Base-by-base conservation (phyloP, 768 basidiomycete genomes). In the Pisolithus sp. region DNA sequence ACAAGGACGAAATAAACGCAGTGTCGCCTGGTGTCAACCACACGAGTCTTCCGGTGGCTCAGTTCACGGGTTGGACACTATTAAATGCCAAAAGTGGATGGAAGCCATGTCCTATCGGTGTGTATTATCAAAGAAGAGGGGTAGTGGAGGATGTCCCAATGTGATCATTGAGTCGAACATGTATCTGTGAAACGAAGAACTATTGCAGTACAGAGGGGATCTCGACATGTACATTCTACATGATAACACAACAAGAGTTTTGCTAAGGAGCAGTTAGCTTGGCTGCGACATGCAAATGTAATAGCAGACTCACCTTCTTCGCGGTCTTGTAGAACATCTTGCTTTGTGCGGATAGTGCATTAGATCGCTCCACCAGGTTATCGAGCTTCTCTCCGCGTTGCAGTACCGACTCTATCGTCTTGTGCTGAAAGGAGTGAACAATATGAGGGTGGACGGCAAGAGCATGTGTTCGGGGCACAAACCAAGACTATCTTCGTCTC, bases 291-390 rank as follows among this genome's bases (percentile, higher is more conserved):
- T 21, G 49, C 23, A 17, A 43, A 53, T 45, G 28, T 23, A 9
- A 18, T 18, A 28, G 46, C 18, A 10, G 3, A 62, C 78, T 48
- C 50, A 93, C 94, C 87, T 94, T 95, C 87, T 97, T 98, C 2
- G 95, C 93, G 7, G 94, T 96, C 86, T 97, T 96, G 76, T 97
- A 98, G 68, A 99, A 99, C 86, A 91, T 89, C 83, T 97, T 97
- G 72, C 83, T 91, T 72, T 93, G 91, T 15, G 81, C 74, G 37
- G 92, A 91, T 50, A 97, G 71, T 31, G 86, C 85, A 63, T 89
- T 85, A 51, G 93, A 96, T 37, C 94, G 81, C 62, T 97, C 94
- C 12, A 98, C 95, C 8, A 98, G 75, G 67, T 91, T 91, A 68
- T 97, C 93, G 42, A 99, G 77, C 72, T 92, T 93, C 79, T 98